Base-by-base conservation (phyloP, 345 rosid species). In the Gossypium thurberi region DNA sequence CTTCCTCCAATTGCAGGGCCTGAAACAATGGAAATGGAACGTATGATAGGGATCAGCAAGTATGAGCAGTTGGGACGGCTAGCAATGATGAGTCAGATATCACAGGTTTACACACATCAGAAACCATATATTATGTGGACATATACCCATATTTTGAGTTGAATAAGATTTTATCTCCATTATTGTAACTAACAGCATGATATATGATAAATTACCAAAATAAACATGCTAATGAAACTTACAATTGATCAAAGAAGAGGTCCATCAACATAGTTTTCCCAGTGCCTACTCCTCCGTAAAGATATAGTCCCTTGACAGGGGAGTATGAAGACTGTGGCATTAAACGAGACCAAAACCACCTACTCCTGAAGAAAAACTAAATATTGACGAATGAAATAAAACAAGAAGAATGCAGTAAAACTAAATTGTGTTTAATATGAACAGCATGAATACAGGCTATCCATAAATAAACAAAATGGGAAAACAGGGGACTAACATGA, bases 191-290 rank as follows among this genome's bases (percentile, higher is more conserved):
- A 68, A 17, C 42, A 51, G 2, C 43, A 50, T 26, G 23, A 25
- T 15, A 47, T 3, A 23, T 10, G 28, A 25, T 51, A 68, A 60
- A 26, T 3, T 50, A 59, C 1, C 11, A 65, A 44, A 8, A 5
- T 14, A 71, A 48, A 56, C 21, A 55, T 52, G 62, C 64, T 8
- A 64, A 53, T 55, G 57, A 43, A 80, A 79, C 97, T 85, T 86
- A 95, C 98, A 95, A 46, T 77, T 87, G 97, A 78, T 85, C 78
- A 63, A 76, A 95, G 87, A 92, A 95, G 78, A 95, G 82, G 81
- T 95, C 99, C 99, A 95, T 91, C 85, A 95, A 82, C 99, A 95
- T 95, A 59, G 99, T 95, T 84, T 95, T 95, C 56, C 99, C 98
- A 10, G 98, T 95, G 72, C 99, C 99, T 12, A 95, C 98, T 66